phyloP scores from a whole-genome alignment of 31 red algal genomes.

The Asparagopsis taxiformis region DNA sequence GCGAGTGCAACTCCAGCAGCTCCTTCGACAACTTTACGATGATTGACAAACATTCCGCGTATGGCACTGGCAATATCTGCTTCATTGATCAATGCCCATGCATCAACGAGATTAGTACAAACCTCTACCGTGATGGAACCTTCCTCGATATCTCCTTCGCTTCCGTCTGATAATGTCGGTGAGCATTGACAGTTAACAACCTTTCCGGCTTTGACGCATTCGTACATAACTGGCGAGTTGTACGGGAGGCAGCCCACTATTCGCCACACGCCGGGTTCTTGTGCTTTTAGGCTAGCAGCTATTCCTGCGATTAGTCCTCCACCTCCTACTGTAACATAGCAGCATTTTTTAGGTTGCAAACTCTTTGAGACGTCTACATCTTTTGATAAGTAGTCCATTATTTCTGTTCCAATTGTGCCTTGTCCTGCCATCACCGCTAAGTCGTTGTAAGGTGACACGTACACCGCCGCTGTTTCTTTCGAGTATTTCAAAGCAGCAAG shows the following conservation, averaged over 20 bases:
- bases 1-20: slow-evolving; percentile 71
- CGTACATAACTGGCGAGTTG: slow-evolving; percentile 79
- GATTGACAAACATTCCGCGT: slow-evolving; percentile 20
- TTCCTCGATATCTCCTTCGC: slow-evolving; percentile 58
- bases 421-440: slow-evolving; percentile 80
- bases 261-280: slow-evolving; percentile 43
- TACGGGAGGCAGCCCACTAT: slow-evolving; percentile 75
- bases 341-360: slow-evolving; percentile 33
- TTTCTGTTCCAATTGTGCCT: slow-evolving; percentile 79
- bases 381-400: slow-evolving; percentile 32
- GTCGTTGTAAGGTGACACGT: slow-evolving; percentile 89
- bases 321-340: slow-evolving; percentile 88
- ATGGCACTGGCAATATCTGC: slow-evolving; percentile 55
- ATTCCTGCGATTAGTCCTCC: slow-evolving; percentile 91
- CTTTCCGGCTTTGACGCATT: slow-evolving; percentile 34
- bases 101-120: slow-evolving; percentile 51
- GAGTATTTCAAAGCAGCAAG: slow-evolving; percentile 31
- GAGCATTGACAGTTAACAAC: slow-evolving; percentile 19
- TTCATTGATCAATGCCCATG: slow-evolving; percentile 59
- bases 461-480: slow-evolving; percentile 6
- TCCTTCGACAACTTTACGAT: slow-evolving; percentile 68
- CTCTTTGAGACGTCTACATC: not conserved
- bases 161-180: slow-evolving; percentile 76
- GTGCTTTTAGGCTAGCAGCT: slow-evolving; percentile 40
- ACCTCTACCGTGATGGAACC: slow-evolving; percentile 48